Percentiles rank a stretch among this genome's conserved stretches.
Evolutionary conservation across 805 yeast species (phyloP).

Genomic region (Wickerhamiella kurtzmanii): DNA sequence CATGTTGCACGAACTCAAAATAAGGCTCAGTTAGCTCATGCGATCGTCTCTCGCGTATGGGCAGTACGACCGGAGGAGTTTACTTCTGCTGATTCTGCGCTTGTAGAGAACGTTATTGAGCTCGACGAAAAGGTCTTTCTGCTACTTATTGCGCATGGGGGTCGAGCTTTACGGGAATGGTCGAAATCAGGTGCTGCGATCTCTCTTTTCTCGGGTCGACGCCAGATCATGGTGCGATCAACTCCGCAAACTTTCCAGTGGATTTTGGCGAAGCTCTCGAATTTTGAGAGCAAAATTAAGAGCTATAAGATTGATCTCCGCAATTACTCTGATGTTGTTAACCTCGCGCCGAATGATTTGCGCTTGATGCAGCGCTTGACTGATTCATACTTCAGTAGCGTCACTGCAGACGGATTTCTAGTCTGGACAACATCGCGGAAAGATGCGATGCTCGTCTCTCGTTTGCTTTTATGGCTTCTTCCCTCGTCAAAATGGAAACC

Average conservation of each 20-base stretch:
- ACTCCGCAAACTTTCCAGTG: slow-evolving; percentile 31
- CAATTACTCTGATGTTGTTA: slow-evolving; percentile 6
- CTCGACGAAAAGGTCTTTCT: slow-evolving; percentile 31
- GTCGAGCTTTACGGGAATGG: slow-evolving; percentile 30
- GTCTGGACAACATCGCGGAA: slow-evolving; percentile 11
- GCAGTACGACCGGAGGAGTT: slow-evolving; percentile 18
- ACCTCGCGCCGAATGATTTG: slow-evolving; percentile 13
- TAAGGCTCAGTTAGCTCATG: slow-evolving; percentile 19
- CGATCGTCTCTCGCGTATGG: slow-evolving; percentile 30
- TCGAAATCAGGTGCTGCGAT: slow-evolving; percentile 32
- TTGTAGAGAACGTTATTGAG: slow-evolving; percentile 25
- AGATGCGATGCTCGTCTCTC: slow-evolving; percentile 14
- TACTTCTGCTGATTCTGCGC: slow-evolving; percentile 24
- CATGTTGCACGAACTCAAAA: background rate
- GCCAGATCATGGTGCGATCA: slow-evolving; percentile 29
- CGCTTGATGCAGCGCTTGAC: slow-evolving; percentile 21
- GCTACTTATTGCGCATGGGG: slow-evolving; percentile 30
- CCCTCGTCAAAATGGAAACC: slow-evolving; percentile 10
- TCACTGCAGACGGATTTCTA: slow-evolving; percentile 8
- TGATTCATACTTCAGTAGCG: slow-evolving; percentile 18
- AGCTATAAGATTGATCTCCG: slow-evolving; percentile 27
- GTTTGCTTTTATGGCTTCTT: slow-evolving; percentile 14
- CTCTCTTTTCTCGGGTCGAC: slow-evolving; percentile 25
- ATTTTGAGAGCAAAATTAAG: slow-evolving; percentile 21
- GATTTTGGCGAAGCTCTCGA: slow-evolving; percentile 27